Percentiles rank a stretch among this genome's conserved stretches.
These are phyloP conservation scores for Kazachstania martiniae DNA, from an alignment of 805 yeast species.

Conservation along the genomic window DNA sequence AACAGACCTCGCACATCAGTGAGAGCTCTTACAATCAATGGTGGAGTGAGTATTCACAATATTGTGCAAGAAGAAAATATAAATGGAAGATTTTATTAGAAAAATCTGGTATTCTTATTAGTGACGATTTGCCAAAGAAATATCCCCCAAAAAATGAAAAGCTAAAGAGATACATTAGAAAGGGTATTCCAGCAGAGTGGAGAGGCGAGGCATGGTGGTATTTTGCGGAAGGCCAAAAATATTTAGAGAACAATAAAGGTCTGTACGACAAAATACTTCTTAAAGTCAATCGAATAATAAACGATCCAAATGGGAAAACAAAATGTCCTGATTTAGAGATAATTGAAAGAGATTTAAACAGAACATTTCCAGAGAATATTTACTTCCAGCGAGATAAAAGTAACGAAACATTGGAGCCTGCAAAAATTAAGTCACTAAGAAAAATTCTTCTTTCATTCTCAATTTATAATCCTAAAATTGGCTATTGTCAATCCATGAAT, in stretches of 20 bases:
- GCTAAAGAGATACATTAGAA: slow-evolving; percentile 68
- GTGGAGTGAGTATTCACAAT: slow-evolving; percentile 60
- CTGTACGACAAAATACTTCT: slow-evolving; percentile 59
- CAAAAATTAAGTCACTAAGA: slow-evolving; percentile 59
- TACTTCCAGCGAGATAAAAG: slow-evolving; percentile 47
- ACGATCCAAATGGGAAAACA: slow-evolving; percentile 5
- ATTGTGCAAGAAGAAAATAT: slow-evolving; percentile 50
- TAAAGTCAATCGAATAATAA: slow-evolving; percentile 38
- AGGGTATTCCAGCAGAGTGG: slow-evolving; percentile 96
- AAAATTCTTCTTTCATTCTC: slow-evolving; percentile 80
- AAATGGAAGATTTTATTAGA: slow-evolving; percentile 68
- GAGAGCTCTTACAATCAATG: slow-evolving; percentile 56
- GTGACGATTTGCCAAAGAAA: slow-evolving; percentile 43
- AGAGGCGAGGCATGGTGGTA: slow-evolving; percentile 95
- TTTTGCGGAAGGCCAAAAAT: slow-evolving; percentile 78
- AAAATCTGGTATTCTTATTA: slow-evolving; percentile 49
- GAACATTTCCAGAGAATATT: slow-evolving; percentile 91
- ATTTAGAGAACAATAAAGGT: slow-evolving; percentile 57
- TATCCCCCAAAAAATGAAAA: slow-evolving; percentile 75
- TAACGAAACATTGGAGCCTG: slow-evolving; percentile 40
- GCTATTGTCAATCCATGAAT: slow-evolving; percentile 92
- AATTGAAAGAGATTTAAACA: slow-evolving; percentile 83
- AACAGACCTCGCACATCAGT: slow-evolving; percentile 43
- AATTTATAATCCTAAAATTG: slow-evolving; percentile 75
- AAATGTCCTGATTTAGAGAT: slow-evolving; percentile 60